These are phyloP conservation scores for Pyrenula massariospora DNA, from an alignment of 495 filamentous ascomycete genomes.

Conservation along the genomic window DNA sequence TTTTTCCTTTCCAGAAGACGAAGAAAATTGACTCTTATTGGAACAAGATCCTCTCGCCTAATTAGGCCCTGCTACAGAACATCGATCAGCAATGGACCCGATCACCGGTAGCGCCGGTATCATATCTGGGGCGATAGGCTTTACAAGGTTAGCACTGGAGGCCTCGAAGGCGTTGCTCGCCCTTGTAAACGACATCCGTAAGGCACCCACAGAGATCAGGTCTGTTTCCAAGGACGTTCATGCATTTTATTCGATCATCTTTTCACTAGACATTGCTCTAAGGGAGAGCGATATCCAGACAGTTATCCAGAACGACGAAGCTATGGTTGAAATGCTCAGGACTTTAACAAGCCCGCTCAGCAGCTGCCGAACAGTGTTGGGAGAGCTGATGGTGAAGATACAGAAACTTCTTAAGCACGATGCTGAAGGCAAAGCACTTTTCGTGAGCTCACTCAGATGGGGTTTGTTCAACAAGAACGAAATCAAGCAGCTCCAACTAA, in stretches of 20 bases:
- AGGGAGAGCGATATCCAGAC: background rate
- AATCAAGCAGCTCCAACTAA: background rate
- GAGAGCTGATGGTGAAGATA: background rate
- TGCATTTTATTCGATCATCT: background rate
- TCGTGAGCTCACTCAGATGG: background rate
- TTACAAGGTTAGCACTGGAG: background rate
- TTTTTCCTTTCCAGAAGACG: background rate
- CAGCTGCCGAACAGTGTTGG: background rate
- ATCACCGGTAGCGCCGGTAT: background rate
- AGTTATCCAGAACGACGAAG: background rate
- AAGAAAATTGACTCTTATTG: background rate
- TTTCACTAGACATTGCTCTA: background rate
- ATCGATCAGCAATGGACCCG: background rate
- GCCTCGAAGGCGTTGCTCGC: background rate
- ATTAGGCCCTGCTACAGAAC: background rate
- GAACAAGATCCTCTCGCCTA: background rate
- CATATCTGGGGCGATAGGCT: background rate
- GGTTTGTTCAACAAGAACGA: background rate
- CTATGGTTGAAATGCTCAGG: background rate
- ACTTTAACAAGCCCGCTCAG: background rate
- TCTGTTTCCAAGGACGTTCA: background rate
- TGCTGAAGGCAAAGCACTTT: background rate
- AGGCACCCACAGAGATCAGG: background rate
- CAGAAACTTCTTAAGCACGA: background rate
- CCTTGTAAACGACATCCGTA: background rate